Base-by-base conservation (phyloP, 2,329 filamentous ascomycete genomes). In the Microsporum audouinii region DNA sequence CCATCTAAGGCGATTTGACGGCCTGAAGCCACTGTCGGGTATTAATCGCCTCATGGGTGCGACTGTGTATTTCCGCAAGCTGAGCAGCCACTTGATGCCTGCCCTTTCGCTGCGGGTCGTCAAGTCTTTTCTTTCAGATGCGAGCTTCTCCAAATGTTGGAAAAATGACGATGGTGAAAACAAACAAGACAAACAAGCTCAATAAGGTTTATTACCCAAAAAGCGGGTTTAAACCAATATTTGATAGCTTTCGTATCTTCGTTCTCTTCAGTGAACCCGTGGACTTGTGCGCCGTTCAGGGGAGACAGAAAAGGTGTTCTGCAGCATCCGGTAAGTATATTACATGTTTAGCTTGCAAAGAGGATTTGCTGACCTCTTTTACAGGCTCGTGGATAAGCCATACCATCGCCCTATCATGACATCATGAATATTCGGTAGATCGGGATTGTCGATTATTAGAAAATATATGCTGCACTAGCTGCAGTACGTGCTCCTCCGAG, bases 11-110 rank as follows among this genome's bases (percentile, higher is more conserved):
- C n/a, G 27, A n/a, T 69, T 69, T 60, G 73, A 63, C 66, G 69
- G 65, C 67, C 68, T 67, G 60, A 70, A 68, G 65, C 72, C 70
- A 68, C 68, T 69, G 67, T 70, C 68, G 34, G 36, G 8, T 63
- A 75, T 65, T 65, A 68, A 66, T 66, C 70, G 69, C 68, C 68
- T 68, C 73, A 75, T 75, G 65, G 68, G 36, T 56, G 61, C 62
- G 60, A 64, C 64, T 33, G 39, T 31, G 17, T 59, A 59, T 38
- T 23, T 31, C 27, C 31, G 33, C 57, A 49, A 59, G 57, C 57
- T 59, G 31, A 36, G 51, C 45, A 56, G 62, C 51, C 38, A 41
- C 60, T 41, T 57, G 41, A 57, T 43, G 55, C 39, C 51, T 39
- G 27, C n/a, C 23, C 49, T 47, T 33, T 59, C 23, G 51, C 51